phyloP scores from a whole-genome alignment of 106 monocot genomes.

The Alisma plantagoaquatica region DNA sequence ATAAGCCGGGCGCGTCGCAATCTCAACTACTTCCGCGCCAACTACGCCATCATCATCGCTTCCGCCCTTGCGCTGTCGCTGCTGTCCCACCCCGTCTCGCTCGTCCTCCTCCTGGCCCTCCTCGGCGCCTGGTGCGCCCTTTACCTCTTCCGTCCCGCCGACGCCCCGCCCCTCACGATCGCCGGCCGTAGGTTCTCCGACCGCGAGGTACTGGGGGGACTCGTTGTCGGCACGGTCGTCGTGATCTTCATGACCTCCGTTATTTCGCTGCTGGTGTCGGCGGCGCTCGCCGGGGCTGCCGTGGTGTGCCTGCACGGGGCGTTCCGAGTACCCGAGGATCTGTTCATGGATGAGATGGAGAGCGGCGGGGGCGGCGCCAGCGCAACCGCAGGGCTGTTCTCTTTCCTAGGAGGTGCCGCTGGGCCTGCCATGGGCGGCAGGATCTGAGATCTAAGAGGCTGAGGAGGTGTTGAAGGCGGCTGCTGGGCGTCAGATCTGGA shows the following conservation, averaged over 20 bases:
- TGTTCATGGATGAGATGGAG: conserved; percentile 59
- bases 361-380: conserved; percentile 15
- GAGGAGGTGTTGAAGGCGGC: no score
- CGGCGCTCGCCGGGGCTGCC: conserved; percentile 31
- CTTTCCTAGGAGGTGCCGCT: conserved; percentile 29
- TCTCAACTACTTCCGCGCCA: conserved; percentile 13
- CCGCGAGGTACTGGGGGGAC: conserved; percentile 48
- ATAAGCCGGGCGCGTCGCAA: conserved; percentile 3
- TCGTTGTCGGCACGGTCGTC: conserved; percentile 33
- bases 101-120: conserved; percentile 43
- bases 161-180: conserved; percentile 40
- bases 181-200: conserved; percentile 49
- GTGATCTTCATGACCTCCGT: conserved; percentile 46
- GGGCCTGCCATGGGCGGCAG: neutral
- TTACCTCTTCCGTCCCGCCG: conserved; percentile 55
- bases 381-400: conserved; percentile 24
- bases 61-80: conserved; percentile 5
- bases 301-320: conserved; percentile 46
- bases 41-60: conserved; percentile 6
- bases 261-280: conserved; percentile 49
- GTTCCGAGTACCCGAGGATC: conserved; percentile 52
- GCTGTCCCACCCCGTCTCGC: conserved; percentile 17
- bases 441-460: no score
- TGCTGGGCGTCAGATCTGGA: no score
- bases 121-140: conserved; percentile 58